Conservation (phyloP, 441 rosid species). For the Erodium moschatum region DNA sequence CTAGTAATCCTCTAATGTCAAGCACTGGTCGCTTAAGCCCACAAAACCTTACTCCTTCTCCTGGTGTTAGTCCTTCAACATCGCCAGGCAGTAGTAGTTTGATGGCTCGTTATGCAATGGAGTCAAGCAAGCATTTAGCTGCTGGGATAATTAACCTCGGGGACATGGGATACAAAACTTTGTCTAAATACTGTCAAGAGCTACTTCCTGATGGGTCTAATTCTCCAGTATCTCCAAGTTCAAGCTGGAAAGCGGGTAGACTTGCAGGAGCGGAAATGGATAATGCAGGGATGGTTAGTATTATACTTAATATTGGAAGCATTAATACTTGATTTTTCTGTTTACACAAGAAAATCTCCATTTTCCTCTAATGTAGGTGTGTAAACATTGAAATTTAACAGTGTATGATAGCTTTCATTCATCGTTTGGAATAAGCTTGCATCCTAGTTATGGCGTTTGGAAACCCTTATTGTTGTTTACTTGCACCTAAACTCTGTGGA, state of each 20-base stretch:
- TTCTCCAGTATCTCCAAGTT: slow-evolving; percentile 63
- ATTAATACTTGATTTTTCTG: neutral
- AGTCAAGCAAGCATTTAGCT: slow-evolving; percentile 33
- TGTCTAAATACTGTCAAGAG: slow-evolving; percentile 82
- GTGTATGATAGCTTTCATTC: too few species aligned
- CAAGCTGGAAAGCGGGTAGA: slow-evolving; percentile 73
- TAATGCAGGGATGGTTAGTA: slow-evolving; percentile 64
- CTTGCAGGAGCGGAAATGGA: slow-evolving; percentile 23
- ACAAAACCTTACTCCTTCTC: slow-evolving; percentile 78
- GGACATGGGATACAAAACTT: slow-evolving; percentile 80
- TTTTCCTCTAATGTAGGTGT: slow-evolving; percentile 14
- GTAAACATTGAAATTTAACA: neutral
- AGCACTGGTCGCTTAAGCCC: slow-evolving; percentile 85
- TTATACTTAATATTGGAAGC: slow-evolving; percentile 15
- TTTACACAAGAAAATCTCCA: slow-evolving; percentile 1
- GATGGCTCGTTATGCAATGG: slow-evolving; percentile 93
- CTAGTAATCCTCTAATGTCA: slow-evolving; percentile 61
- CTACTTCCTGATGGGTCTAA: slow-evolving; percentile 65
- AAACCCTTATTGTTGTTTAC: neutral
- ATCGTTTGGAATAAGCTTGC: neutral
- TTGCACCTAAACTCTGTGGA: neutral
- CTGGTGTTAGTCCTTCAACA: slow-evolving; percentile 90
- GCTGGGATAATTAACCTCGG: slow-evolving; percentile 24
- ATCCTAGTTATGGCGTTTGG: neutral
- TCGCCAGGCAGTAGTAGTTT: slow-evolving; percentile 74